Evolutionary conservation across 192 early-diverging fungal genomes (phyloP), one percentile per base, ranked within the genome.

Genomic region (Lunasporangiospora selenospora): DNA sequence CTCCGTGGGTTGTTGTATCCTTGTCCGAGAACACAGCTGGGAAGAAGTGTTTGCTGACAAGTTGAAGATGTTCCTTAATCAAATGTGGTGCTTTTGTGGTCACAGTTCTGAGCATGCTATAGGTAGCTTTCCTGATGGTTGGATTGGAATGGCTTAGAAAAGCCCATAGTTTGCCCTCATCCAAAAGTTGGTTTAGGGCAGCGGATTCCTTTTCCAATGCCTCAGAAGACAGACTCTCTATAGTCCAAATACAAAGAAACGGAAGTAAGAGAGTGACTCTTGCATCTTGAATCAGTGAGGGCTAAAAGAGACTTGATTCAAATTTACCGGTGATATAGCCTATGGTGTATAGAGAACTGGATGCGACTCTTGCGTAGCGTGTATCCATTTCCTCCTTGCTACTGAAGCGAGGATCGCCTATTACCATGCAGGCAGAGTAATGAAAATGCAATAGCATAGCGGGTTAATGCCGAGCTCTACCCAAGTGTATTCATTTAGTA

Each of bases 331-430:
- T 79, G 15, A 93, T 57, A 41, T 76, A 76, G 2, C 80, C 76
- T 30, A 93, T 34, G 27, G 81, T 79, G 39, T 87, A 78, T 19
- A 93, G 66, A 6, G 81, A 80, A 29, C 82, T 81, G 5, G 90
- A 70, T 3, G 93, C 81, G 10, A 89, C 86, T 46, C 92, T 78
- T 2, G 77, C 76, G 75, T 87, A 93, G 29, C 89, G 87, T 12
- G 89, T 63, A 16, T 66, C 67, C 86, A 89, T 92, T 46, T 93
- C 92, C 61, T 95, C 93, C 37, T 80, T 71, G 42, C 88, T 83
- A 11, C 83, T 87, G 77, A 86, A 90, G 18, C 91, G 61, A 15
- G 91, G 79, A 78, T 93, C 91, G 52, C 86, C 86, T 89, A 52
- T 51, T 18, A 44, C 31, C 29, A 37, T 24, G 46, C 43, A 34